phyloP scores from a whole-genome alignment of 441 rosid genomes.

The Macaranga tanarius region DNA sequence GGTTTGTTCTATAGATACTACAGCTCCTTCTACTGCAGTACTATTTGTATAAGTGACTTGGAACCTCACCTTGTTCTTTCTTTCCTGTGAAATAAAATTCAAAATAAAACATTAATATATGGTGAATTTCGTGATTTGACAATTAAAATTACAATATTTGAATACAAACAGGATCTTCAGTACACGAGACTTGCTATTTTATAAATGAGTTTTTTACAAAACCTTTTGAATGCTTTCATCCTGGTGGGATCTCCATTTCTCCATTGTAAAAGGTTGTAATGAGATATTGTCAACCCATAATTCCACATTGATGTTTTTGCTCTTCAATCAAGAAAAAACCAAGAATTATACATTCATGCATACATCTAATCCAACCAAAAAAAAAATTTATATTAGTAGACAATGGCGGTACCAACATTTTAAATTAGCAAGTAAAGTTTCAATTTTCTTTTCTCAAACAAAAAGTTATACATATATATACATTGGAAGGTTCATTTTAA shows the following conservation, averaged over 20 bases:
- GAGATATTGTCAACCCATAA: conserved; percentile 54
- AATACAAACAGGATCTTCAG: too few species aligned
- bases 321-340: conserved; percentile 26
- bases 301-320: conserved; percentile 40
- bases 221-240: conserved; percentile 54
- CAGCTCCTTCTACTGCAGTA: conserved; percentile 44
- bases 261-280: conserved; percentile 50
- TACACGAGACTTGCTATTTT: too few species aligned
- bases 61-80: conserved; percentile 56
- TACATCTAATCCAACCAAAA: not conserved
- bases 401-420: too few species aligned
- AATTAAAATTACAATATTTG: not conserved
- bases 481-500: too few species aligned
- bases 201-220: not conserved
- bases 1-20: conserved; percentile 44
- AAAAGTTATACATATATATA: too few species aligned
- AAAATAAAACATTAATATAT: too few species aligned
- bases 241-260: conserved; percentile 67
- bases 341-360: not conserved
- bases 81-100: conserved; percentile 34
- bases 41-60: conserved; percentile 38
- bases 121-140: too few species aligned
- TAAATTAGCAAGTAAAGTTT: too few species aligned
- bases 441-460: too few species aligned
- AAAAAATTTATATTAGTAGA: not conserved